Base-by-base conservation (phyloP, 2,329 filamentous ascomycete species). In the Alternaria ethzedia region DNA sequence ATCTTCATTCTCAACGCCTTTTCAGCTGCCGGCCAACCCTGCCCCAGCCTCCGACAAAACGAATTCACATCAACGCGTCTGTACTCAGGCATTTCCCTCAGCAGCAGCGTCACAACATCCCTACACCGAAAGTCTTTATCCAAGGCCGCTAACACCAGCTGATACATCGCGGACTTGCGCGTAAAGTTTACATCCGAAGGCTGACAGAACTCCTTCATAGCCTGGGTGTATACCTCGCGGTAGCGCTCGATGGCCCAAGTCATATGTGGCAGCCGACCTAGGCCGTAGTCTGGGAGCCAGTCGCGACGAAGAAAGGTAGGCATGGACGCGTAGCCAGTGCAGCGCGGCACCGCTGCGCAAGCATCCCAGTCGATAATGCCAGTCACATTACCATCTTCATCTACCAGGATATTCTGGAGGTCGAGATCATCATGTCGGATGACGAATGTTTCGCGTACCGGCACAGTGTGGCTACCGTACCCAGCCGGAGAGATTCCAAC, bases 291-390 rank as follows among this genome's bases (percentile, higher is more conserved):
- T 4, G 54, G 56, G 13, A 55, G 17, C 66, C 64, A 70, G 43
- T 69, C 68, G 20, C 57, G 56, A 11, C 54, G 59, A 8, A 70
- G 64, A 50, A 67, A 70, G 3, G 50, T 23, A 1, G 69, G 66
- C 17, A 66, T 41, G 5, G 68, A 59, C 0, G 68, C n/a, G 4
- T 62, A 63, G 6, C 69, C 65, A n/a, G 66, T 41, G 36, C 63
- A 69, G 32, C 47, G 68, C 2, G 68, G 70, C 4, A 62, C 70
- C 4, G 62, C 32, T n/a, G 45, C 41, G 10, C 56, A 64, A n/a
- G 56, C 46, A 30, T 70, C 70, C 68, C 70, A 72, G 52, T 72
- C 68, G 11, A 76, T 60, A 12, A 77, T 69, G 5, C 69, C 74
- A 11, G 67, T 71, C 0, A 75, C 62, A 12, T 70, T 61, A 3